Percentiles rank a stretch among this genome's conserved stretches.
Conservation (phyloP, 1,284 basidiomycete species). For the Moesziomyces parantarcticus region DNA sequence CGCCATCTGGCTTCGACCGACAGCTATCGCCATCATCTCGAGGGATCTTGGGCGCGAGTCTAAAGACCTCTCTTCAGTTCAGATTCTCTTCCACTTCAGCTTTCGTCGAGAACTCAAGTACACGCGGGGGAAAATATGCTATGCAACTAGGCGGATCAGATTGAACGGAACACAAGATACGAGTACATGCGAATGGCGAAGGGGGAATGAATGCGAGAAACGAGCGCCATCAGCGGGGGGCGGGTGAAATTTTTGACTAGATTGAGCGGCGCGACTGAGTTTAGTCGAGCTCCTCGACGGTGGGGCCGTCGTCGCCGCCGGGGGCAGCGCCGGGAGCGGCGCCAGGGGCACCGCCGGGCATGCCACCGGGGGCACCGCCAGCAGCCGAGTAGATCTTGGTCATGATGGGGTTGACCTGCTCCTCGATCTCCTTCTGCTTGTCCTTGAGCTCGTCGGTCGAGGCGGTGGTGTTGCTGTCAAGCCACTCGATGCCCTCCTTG, state of each 20-base stretch:
- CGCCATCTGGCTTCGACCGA: neutral
- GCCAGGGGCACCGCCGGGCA: constrained; percentile 70
- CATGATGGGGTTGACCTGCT: constrained; percentile 92
- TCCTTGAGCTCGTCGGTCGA: constrained; percentile 95
- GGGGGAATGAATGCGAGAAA: constrained; percentile 32
- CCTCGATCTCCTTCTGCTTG: constrained; percentile 96
- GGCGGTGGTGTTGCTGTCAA: constrained; percentile 88
- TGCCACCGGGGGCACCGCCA: constrained; percentile 73
- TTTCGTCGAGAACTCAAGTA: too few relatives aligned
- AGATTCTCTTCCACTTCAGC: too few relatives aligned
- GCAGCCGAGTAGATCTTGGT: constrained; percentile 82
- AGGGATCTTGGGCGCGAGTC: too few relatives aligned
- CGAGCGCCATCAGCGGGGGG: constrained; percentile 21
- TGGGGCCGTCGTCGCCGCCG: constrained; percentile 78
- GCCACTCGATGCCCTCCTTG: constrained; percentile 87
- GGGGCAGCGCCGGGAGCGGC: constrained; percentile 57
- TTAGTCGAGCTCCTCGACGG: constrained; percentile 84
- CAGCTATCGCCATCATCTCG: too few relatives aligned
- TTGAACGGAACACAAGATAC: constrained; percentile 42
- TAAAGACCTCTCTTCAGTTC: too few relatives aligned
- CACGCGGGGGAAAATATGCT: neutral
- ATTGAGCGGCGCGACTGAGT: constrained; percentile 10
- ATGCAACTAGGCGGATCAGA: constrained; percentile 19
- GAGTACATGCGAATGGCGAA: constrained; percentile 41
- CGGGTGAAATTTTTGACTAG: constrained; percentile 11